These are phyloP conservation scores for Thalia dealbata DNA, from an alignment of 176 grass and related monocot genomes.

Conservation along the genomic window DNA sequence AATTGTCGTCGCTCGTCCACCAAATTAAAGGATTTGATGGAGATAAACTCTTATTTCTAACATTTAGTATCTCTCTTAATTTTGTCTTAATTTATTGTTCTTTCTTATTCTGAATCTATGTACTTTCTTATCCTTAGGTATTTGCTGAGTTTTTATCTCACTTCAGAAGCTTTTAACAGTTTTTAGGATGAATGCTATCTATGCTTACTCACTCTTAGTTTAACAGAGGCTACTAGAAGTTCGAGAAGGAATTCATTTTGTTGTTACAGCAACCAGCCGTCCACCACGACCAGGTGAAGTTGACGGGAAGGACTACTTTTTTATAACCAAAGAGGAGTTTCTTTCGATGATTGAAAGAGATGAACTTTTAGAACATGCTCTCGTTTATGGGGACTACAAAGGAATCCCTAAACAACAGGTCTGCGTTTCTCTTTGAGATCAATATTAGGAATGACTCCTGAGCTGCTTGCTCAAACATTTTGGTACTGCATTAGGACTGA, in stretches of 20 bases:
- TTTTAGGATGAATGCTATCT: not conserved
- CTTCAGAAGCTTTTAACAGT: too few relatives aligned
- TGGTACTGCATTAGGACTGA: too few relatives aligned
- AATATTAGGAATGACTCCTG: too few relatives aligned
- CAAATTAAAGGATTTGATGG: not conserved
- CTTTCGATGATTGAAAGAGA: slow-evolving; percentile 75
- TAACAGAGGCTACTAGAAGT: slow-evolving; percentile 67
- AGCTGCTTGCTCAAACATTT: too few relatives aligned
- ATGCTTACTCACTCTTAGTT: not conserved
- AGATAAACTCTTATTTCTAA: not conserved
- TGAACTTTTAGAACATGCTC: slow-evolving; percentile 73
- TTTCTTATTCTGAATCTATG: not conserved
- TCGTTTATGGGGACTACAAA: slow-evolving; percentile 94
- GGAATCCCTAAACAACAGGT: slow-evolving; percentile 92
- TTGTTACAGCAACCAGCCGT: slow-evolving; percentile 72
- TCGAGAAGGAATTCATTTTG: slow-evolving; percentile 68
- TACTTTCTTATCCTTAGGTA: not conserved
- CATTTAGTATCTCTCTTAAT: not conserved
- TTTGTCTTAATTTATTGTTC: not conserved
- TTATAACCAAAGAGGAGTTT: slow-evolving; percentile 79
- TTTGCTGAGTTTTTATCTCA: not conserved
- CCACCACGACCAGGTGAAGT: slow-evolving; percentile 56
- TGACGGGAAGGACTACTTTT: slow-evolving; percentile 90
- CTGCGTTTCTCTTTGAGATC: not conserved
- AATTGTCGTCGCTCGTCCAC: not conserved